Base-by-base conservation (phyloP, 2,329 filamentous ascomycete species). In the Corniculantispora saksenae region DNA sequence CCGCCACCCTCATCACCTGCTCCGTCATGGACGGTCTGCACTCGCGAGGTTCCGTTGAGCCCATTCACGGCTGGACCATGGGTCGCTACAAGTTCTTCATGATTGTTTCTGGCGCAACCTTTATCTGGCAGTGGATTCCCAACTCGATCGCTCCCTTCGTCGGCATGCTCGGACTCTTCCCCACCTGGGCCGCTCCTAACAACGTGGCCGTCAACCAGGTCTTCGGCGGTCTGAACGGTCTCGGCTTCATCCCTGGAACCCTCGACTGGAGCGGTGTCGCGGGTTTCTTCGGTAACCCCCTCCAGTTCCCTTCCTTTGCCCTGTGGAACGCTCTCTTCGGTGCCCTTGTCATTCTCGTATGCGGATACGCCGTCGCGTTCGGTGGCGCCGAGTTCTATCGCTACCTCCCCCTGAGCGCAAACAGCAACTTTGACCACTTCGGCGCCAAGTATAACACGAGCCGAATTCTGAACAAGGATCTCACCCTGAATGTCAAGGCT, bases 11-110 rank as follows among this genome's bases (percentile, higher is more conserved):
- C 40, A 84, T 89, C 71, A 90, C 87, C 71, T 82, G 84, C 50
- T 81, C 86, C 1, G 80, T 91, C 38, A 88, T 90, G 73, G 83
- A 87, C 70, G 84, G 87, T 4, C 80, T 91, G 48, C 88, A 91
- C 72, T 87, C 90, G 69, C 83, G 84, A 69, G 80, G 80, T 19
- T 74, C 77, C 32, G 80, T 83, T 0, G 82, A 87, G 66, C 83
- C 86, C 2, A 70, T 76, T 2, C 78, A 83, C 60, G 86, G 86
- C 32, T 89, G 87, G 87, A 81, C 71, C 25, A 82, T 89, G 47
- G 80, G 82, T 19, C 81, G 86, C 51, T 87, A 86, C 69, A 79
- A 79, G 64, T 84, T 84, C 72, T 90, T 89, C 74, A 72, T 86
- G 43, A 80, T 82, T 64, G 79, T 84, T 32, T 79, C 84, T 67